Evolutionary conservation across 1,284 basidiomycete species (phyloP).

Genomic region (Polyporus tsugae): DNA sequence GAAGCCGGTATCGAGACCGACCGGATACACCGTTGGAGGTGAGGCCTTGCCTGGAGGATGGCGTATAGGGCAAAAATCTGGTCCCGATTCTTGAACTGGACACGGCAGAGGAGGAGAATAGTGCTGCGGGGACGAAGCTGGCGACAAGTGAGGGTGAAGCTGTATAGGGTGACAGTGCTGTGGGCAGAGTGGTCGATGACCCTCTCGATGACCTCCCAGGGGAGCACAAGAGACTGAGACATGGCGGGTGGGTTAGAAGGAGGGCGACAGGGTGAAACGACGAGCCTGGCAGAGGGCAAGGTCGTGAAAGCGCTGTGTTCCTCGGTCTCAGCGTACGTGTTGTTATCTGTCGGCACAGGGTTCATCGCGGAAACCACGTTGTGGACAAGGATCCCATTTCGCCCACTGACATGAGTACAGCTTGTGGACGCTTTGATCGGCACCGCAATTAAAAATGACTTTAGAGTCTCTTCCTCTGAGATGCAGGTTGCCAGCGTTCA

Average conservation of each 20-base stretch:
- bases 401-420: too few species aligned
- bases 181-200: neutral
- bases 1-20: neutral
- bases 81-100: neutral
- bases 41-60: neutral
- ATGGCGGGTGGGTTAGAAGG: constrained; percentile 58
- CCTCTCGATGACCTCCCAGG: constrained; percentile 2
- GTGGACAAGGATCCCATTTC: too few species aligned
- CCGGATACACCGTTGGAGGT: neutral
- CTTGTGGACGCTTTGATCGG: too few species aligned
- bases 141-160: constrained; percentile 2
- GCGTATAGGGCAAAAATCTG: neutral
- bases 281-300: too few species aligned
- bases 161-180: neutral
- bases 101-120: neutral
- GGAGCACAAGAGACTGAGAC: neutral
- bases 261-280: too few species aligned
- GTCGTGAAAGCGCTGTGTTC: too few species aligned
- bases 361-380: too few species aligned
- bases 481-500: too few species aligned
- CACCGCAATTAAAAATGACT: too few species aligned
- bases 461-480: too few species aligned
- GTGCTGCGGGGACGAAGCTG: neutral
- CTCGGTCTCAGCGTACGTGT: too few species aligned
- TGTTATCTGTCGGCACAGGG: too few species aligned